These are phyloP conservation scores for Lasiodiplodia sp. DNA, from an alignment of 2,329 filamentous ascomycete species.

Conservation along the genomic window DNA sequence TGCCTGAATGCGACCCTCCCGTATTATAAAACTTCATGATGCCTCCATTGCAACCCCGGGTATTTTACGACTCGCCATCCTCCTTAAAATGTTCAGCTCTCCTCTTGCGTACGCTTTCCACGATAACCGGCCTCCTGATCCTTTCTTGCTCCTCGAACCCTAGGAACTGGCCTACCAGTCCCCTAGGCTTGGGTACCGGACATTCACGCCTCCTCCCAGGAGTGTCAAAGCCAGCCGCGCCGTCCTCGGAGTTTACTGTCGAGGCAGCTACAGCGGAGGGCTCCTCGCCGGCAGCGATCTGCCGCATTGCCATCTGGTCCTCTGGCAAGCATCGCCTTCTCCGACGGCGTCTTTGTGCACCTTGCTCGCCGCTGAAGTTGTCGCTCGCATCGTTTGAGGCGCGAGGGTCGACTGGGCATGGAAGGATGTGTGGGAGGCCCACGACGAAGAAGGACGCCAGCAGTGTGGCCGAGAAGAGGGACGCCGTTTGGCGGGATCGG, in stretches of 20 bases:
- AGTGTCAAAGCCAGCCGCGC: constrained; percentile 12
- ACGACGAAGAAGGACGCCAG: constrained; percentile 92
- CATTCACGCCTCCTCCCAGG: constrained; percentile 67
- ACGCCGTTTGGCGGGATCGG: constrained; percentile 89
- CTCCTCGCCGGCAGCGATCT: constrained; percentile 35
- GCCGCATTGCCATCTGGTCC: constrained; percentile 32
- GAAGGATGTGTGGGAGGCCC: constrained; percentile 85
- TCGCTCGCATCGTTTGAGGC: constrained; percentile 64
- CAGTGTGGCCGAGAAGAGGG: constrained; percentile 93
- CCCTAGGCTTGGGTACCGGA: constrained; percentile 88
- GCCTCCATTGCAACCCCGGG: not conserved
- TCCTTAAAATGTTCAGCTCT: constrained; percentile 28
- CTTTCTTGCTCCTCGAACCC: constrained; percentile 64
- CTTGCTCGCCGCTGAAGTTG: constrained; percentile 42
- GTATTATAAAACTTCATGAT: not conserved
- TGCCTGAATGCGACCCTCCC: not conserved
- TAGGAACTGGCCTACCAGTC: constrained; percentile 76
- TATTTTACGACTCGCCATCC: constrained; percentile 22
- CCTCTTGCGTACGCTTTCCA: constrained; percentile 31
- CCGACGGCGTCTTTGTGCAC: constrained; percentile 27
- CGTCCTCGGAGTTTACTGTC: constrained; percentile 32
- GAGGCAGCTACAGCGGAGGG: constrained; percentile 31
- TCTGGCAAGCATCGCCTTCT: constrained; percentile 49
- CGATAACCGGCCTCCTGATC: constrained; percentile 31
- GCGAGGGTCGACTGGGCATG: constrained; percentile 82